Percentiles rank a stretch among this genome's conserved stretches.
These are phyloP conservation scores for Aspergillus arachidicola DNA, from an alignment of 2,329 filamentous ascomycete species.

Conservation along the genomic window DNA sequence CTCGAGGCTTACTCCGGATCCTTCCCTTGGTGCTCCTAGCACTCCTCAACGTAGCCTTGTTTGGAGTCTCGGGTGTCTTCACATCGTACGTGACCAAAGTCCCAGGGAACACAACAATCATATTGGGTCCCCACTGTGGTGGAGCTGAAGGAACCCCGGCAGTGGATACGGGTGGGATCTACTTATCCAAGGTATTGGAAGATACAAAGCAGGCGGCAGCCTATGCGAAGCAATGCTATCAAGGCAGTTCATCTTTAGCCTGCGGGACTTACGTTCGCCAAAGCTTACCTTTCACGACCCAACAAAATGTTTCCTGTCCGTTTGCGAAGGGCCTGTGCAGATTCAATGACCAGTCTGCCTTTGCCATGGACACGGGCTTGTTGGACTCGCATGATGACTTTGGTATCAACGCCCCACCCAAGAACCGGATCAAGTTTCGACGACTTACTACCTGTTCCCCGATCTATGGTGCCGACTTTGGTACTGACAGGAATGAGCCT, in stretches of 20 bases:
- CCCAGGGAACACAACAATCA: slow-evolving; percentile 33
- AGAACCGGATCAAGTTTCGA: slow-evolving; percentile 26
- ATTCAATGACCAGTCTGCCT: neutral
- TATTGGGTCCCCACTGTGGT: slow-evolving; percentile 32
- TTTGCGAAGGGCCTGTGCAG: slow-evolving; percentile 13
- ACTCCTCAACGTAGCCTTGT: slow-evolving; percentile 23
- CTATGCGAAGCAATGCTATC: slow-evolving; percentile 29
- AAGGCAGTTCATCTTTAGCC: slow-evolving; percentile 2
- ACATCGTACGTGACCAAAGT: slow-evolving; percentile 35
- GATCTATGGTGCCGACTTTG: slow-evolving; percentile 4
- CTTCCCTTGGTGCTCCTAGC: slow-evolving; percentile 26
- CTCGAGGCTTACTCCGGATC: neutral
- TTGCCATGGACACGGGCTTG: slow-evolving; percentile 21
- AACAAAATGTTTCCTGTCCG: slow-evolving; percentile 20
- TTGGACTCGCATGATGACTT: slow-evolving; percentile 28
- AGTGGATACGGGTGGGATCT: neutral
- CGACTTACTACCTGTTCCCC: slow-evolving; percentile 27
- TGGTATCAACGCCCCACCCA: slow-evolving; percentile 29
- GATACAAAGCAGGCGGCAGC: slow-evolving; percentile 25
- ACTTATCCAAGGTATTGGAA: slow-evolving; percentile 14
- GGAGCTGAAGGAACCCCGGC: neutral
- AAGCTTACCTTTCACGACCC: slow-evolving; percentile 11
- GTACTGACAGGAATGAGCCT: neutral
- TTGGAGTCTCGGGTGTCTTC: slow-evolving; percentile 33
- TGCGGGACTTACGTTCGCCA: neutral